Percentiles rank a stretch among this genome's conserved stretches.
These are phyloP conservation scores for Rhodotorula taiwanensis DNA, from an alignment of 768 basidiomycete species.

Conservation along the genomic window DNA sequence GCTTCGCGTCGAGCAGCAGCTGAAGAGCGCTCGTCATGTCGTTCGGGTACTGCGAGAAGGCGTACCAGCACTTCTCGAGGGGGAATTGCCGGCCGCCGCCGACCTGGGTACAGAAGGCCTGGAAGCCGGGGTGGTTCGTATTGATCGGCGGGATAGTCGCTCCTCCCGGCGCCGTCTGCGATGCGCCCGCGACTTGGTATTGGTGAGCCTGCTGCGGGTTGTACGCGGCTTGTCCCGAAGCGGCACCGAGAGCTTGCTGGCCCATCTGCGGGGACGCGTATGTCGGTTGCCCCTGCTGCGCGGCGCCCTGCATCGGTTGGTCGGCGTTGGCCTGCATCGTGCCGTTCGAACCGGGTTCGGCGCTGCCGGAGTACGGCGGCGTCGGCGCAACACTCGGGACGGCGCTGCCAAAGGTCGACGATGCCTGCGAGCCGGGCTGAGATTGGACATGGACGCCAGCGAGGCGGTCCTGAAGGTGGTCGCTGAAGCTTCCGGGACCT, in stretches of 20 bases:
- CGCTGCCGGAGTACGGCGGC: slow-evolving; percentile 14
- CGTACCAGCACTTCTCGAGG: slow-evolving; percentile 3
- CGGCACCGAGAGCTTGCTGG: background rate
- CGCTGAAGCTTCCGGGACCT: slow-evolving; percentile 24
- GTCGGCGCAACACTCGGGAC: slow-evolving; percentile 14
- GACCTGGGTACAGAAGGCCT: slow-evolving; percentile 11
- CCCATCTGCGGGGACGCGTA: background rate
- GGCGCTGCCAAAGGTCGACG: slow-evolving; percentile 13
- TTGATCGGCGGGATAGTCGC: background rate
- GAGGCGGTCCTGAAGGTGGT: slow-evolving; percentile 21
- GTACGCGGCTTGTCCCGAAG: background rate
- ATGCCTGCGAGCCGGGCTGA: slow-evolving; percentile 7
- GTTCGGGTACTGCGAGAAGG: slow-evolving; percentile 2
- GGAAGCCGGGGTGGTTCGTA: slow-evolving; percentile 20
- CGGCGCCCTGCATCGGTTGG: too few relatives aligned
- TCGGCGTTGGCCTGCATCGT: background rate
- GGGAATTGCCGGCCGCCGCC: slow-evolving; percentile 13
- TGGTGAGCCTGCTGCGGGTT: background rate
- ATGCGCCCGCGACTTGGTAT: background rate
- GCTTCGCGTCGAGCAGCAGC: slow-evolving; percentile 27
- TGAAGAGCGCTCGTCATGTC: slow-evolving; percentile 11
- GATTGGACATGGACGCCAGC: slow-evolving; percentile 33
- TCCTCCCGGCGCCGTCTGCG: too few relatives aligned
- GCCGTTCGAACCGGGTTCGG: background rate
- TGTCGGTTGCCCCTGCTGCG: background rate